Base-by-base conservation (phyloP, 2,329 filamentous ascomycete genomes). In the Fusarium haematococcum region DNA sequence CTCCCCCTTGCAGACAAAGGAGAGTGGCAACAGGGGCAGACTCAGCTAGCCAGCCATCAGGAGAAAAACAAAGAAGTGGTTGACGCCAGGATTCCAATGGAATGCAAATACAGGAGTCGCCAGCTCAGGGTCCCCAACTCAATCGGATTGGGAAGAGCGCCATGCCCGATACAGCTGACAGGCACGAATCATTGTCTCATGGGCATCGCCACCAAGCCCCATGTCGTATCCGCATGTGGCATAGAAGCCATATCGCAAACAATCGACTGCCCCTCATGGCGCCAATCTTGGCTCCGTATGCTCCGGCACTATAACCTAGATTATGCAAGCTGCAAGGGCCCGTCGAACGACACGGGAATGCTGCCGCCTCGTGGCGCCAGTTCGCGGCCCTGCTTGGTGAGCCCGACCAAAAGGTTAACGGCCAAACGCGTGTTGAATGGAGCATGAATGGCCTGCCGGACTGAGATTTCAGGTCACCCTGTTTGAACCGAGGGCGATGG, bases 171-270 rank as follows among this genome's bases (percentile, higher is more conserved):
- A 37, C 39, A 39, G 52, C n/a, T 52, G 32, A 58, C 57, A 70
- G 43, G 62, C 62, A 75, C 71, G 68, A 73, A 54, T 63, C 25
- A 63, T 59, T 73, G 45, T 75, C 57, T 43, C 65, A 62, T 62
- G 33, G 61, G 50, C n/a, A 61, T 71, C 23, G 39, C 62, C 71
- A 67, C 65, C 2, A 52, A 8, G 50, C 27, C 35, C 23, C 43
- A 43, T 2, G n/a, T 20, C 30, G 35, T 33, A 56, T 30, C 69
- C 72, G 72, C 72, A 73, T 60, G 20, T 48, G 43, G 65, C 18
- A 25, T 52, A 56, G 61, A 52, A 16, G 39, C 57, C 52, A 25
- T 35, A 61, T 65, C 69, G 35, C 11, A n/a, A 63, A 39, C 52
- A 67, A 59, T 62, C 65, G 52, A 16, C 54, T 65, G 43, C 27